Conservation (phyloP, 768 basidiomycete genomes). For the Agrocybe chaxingu region DNA sequence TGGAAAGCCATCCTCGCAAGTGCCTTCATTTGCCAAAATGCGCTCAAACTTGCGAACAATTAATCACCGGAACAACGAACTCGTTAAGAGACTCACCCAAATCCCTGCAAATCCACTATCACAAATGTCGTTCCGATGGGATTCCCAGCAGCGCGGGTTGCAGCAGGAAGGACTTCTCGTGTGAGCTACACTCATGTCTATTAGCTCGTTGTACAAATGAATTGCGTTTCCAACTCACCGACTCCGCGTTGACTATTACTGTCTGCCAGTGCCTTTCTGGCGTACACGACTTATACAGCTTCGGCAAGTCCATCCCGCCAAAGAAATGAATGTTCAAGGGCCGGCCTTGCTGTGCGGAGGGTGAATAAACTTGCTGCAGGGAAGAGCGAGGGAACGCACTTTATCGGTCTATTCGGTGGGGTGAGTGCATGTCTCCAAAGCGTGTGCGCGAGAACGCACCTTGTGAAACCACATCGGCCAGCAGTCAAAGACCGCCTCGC, state of each 20-base stretch:
- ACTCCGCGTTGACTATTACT: constrained; percentile 63
- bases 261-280: constrained; percentile 64
- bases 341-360: constrained; percentile 52
- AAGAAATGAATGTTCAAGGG: constrained; percentile 69
- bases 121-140: constrained; percentile 52
- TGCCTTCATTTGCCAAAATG: constrained; percentile 76
- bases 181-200: constrained; percentile 31
- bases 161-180: constrained; percentile 67
- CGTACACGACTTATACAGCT: constrained; percentile 52
- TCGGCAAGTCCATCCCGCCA: constrained; percentile 54
- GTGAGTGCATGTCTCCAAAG: not conserved
- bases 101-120: constrained; percentile 69
- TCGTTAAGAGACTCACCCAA: constrained; percentile 43
- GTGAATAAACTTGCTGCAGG: not conserved
- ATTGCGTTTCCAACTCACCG: constrained; percentile 25
- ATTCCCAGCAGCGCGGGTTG: constrained; percentile 51
- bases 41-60: constrained; percentile 41
- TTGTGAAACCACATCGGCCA: constrained; percentile 85
- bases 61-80: not conserved
- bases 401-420: constrained; percentile 57
- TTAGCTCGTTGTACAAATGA: not conserved
- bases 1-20: constrained; percentile 64
- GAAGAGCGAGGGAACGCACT: constrained; percentile 29
- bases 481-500: constrained; percentile 64
- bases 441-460: constrained; percentile 29